A percentile compares a stretch with the other conserved stretches of the same genome.
Evolutionary conservation across 108 stramenopile genomes (phyloP).

Genomic region (Skeletonema tropicum): DNA sequence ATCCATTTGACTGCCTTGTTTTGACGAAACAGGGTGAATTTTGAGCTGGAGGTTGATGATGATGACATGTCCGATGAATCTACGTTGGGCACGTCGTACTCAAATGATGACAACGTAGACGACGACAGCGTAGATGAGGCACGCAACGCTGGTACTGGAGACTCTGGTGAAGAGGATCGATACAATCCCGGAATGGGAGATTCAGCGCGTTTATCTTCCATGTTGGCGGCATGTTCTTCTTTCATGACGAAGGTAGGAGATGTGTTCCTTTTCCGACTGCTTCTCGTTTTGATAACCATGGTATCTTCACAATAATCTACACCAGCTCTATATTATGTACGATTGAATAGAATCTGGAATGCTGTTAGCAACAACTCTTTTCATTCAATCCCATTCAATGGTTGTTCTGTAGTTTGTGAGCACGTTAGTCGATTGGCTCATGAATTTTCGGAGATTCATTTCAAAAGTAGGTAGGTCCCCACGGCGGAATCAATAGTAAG

Average conservation of each 20-base stretch:
- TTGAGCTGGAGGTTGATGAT: background rate
- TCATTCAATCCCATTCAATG: too few relatives aligned
- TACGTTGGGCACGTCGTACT: background rate
- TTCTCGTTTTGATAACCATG: background rate
- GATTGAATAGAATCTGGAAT: too few relatives aligned
- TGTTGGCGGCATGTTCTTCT: background rate
- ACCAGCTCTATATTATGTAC: background rate
- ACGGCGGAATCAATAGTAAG: too few relatives aligned
- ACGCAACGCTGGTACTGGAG: background rate
- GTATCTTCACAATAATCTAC: background rate
- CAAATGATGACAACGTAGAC: background rate
- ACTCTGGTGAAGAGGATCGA: background rate
- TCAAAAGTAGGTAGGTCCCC: too few relatives aligned
- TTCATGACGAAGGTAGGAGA: background rate
- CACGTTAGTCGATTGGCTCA: too few relatives aligned
- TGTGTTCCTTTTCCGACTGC: background rate
- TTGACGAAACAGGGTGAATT: background rate
- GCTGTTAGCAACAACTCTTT: too few relatives aligned
- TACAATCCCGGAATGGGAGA: background rate
- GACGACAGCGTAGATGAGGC: background rate
- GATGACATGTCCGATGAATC: background rate
- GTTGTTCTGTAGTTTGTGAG: too few relatives aligned
- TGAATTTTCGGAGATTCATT: too few relatives aligned
- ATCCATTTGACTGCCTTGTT: conserved; percentile 2
- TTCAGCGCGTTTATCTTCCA: background rate